Evolutionary conservation across 495 filamentous ascomycete genomes (phyloP).

Genomic region (Trichoderma parareesei): DNA sequence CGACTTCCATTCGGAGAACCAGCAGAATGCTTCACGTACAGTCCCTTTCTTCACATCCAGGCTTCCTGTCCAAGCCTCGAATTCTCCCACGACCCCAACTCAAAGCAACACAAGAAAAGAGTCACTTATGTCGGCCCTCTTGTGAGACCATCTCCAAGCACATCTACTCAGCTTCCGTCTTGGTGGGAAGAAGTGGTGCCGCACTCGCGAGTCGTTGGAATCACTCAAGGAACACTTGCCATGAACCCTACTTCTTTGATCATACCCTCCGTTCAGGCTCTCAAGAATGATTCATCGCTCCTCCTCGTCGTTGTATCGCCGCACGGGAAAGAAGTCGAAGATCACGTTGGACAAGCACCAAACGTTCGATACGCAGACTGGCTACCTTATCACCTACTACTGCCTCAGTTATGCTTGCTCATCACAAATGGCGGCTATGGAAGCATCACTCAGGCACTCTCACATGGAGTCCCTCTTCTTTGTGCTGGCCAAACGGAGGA

Average conservation of each 20-base stretch:
- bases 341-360: not conserved
- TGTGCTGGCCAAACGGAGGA: conserved; percentile 12
- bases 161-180: not conserved
- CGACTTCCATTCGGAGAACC: not conserved
- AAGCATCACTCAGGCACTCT: conserved; percentile 12
- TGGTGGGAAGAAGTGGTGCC: not conserved
- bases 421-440: conserved; percentile 14
- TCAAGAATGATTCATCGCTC: not conserved
- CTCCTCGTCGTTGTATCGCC: conserved; percentile 11
- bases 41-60: conserved; percentile 11
- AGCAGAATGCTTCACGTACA: conserved; percentile 5
- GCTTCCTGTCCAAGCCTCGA: conserved; percentile 7
- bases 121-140: conserved; percentile 6
- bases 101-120: not conserved
- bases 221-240: conserved; percentile 10
- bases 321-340: not conserved
- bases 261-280: conserved; percentile 6
- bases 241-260: conserved; percentile 11
- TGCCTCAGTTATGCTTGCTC: not conserved
- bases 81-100: not conserved
- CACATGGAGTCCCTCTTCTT: conserved; percentile 12
- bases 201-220: conserved; percentile 8
- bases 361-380: conserved; percentile 8
- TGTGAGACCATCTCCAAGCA: not conserved
- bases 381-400: conserved; percentile 9